Evolutionary conservation across 2,329 filamentous ascomycete genomes (phyloP).

Genomic region (Talaromyces sp.): DNA sequence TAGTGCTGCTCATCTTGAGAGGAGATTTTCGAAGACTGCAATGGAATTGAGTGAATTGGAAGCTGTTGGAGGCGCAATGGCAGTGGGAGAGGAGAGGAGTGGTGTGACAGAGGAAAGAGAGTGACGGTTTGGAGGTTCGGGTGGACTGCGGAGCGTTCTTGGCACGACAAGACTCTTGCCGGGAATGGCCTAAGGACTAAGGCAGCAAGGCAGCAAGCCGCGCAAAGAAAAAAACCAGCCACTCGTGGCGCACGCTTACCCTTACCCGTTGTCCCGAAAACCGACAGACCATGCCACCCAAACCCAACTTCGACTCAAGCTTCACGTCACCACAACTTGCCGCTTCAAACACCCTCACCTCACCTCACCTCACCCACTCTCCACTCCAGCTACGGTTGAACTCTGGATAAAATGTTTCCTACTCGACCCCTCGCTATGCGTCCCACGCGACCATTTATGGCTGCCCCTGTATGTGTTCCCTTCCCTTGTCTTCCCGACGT

Average conservation of each 20-base stretch:
- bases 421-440: conserved; percentile 62
- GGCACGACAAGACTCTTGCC: conserved; percentile 31
- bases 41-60: conserved; percentile 1
- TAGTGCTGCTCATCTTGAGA: conserved; percentile 82
- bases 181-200: conserved; percentile 36
- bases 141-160: conserved; percentile 25
- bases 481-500: conserved; percentile 16
- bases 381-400: neutral
- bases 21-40: conserved; percentile 18
- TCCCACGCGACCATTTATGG: conserved; percentile 44
- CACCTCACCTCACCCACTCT: conserved; percentile 15
- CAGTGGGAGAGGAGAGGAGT: conserved; percentile 19
- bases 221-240: conserved; percentile 20
- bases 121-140: conserved; percentile 22
- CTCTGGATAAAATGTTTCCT: conserved; percentile 52
- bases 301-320: too few species aligned
- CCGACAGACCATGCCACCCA: conserved; percentile 18
- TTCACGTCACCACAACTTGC: conserved; percentile 16
- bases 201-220: too few species aligned
- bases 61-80: conserved; percentile 5
- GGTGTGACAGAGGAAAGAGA: conserved; percentile 19
- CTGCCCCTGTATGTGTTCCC: conserved; percentile 63
- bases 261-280: conserved; percentile 30
- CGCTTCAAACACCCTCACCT: conserved; percentile 18
- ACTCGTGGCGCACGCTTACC: conserved; percentile 27